These are phyloP conservation scores for Neonectria punicea DNA, from an alignment of 2,329 filamentous ascomycete species.

Conservation along the genomic window DNA sequence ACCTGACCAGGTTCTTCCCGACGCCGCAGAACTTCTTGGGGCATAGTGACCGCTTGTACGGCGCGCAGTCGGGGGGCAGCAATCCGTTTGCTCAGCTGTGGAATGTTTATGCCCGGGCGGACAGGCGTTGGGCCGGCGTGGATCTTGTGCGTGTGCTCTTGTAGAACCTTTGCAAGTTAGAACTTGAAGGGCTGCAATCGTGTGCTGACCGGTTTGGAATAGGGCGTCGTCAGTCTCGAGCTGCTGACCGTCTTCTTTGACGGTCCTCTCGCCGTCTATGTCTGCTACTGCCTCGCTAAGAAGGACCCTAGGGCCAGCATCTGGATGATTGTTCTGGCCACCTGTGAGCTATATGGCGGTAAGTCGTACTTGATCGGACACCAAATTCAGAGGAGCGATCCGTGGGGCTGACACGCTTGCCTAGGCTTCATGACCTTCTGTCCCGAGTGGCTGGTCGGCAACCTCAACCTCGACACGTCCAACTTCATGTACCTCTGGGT, in stretches of 20 bases:
- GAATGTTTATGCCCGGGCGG: constrained; percentile 76
- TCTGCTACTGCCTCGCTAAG: constrained; percentile 69
- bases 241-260: constrained; percentile 72
- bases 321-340: constrained; percentile 73
- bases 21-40: constrained; percentile 65
- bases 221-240: constrained; percentile 72
- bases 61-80: constrained; percentile 65
- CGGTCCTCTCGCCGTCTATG: constrained; percentile 67
- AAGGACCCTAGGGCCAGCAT: constrained; percentile 66
- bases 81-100: constrained; percentile 69
- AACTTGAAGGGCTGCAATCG: too few relatives aligned
- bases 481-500: constrained; percentile 77
- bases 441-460: constrained; percentile 74
- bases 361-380: constrained; percentile 30
- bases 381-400: not conserved
- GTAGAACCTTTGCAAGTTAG: not conserved
- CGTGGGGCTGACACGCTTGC: not conserved
- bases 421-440: constrained; percentile 78
- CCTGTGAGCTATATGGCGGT: constrained; percentile 74
- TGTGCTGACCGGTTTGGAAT: not conserved
- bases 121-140: constrained; percentile 70
- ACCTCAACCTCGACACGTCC: constrained; percentile 69
- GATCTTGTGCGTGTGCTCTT: constrained; percentile 59
- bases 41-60: constrained; percentile 59
- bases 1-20: constrained; percentile 53